phyloP scores from a whole-genome alignment of 345 rosid genomes.

The Arabidopsis arenosa region DNA sequence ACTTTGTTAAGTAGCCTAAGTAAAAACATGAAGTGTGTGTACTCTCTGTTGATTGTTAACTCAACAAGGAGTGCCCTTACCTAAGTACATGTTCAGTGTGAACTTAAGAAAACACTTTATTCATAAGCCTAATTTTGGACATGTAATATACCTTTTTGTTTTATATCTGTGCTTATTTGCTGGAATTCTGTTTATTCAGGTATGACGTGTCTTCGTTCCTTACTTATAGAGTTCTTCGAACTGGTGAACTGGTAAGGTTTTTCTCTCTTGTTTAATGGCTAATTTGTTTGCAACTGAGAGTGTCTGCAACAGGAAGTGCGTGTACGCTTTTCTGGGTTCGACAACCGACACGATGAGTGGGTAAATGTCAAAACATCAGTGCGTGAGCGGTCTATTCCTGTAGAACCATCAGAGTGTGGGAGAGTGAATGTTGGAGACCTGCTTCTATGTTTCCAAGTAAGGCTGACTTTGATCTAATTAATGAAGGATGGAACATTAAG shows the following conservation, averaged over 20 bases:
- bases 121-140: constrained; percentile 8
- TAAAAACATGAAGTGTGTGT: no score
- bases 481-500: background rate
- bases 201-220: constrained; percentile 72
- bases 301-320: constrained; percentile 74
- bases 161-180: background rate
- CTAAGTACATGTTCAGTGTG: background rate
- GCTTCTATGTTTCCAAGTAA: constrained; percentile 79
- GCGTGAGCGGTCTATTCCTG: constrained; percentile 82
- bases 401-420: constrained; percentile 80
- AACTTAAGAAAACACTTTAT: constrained; percentile 1
- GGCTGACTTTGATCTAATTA: constrained; percentile 1
- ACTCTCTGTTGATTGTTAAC: background rate
- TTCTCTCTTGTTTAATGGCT: constrained; percentile 28
- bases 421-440: constrained; percentile 68
- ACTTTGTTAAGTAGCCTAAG: no score
- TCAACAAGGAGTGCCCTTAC: background rate
- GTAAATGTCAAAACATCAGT: constrained; percentile 63
- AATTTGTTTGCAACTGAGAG: constrained; percentile 25
- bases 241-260: constrained; percentile 74
- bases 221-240: constrained; percentile 58
- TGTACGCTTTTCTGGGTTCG: constrained; percentile 75
- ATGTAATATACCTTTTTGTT: background rate
- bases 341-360: constrained; percentile 83
- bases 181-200: constrained; percentile 53